phyloP scores from a whole-genome alignment of 768 basidiomycete genomes.

The Harrya chromipes region DNA sequence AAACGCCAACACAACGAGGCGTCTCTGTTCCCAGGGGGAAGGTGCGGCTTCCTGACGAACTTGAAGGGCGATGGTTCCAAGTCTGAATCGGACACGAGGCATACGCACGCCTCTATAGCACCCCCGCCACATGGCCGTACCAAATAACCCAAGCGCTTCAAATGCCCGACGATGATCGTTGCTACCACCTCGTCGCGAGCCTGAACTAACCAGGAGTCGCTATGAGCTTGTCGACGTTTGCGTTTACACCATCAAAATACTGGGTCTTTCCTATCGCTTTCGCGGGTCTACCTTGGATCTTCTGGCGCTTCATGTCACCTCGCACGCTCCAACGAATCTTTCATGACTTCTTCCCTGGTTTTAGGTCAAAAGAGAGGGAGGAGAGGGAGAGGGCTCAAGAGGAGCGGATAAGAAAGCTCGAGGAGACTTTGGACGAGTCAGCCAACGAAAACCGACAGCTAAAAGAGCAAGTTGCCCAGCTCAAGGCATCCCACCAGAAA shows the following conservation, averaged over 20 bases:
- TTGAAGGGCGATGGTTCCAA: no score
- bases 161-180: constrained; percentile 20
- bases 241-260: constrained; percentile 25
- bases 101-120: constrained; percentile 21
- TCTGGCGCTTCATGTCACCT: constrained; percentile 11
- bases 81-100: constrained; percentile 19
- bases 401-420: constrained; percentile 16
- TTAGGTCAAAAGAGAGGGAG: constrained; percentile 21
- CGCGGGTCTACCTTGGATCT: constrained; percentile 24
- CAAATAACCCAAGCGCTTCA: constrained; percentile 25
- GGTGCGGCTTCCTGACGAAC: constrained; percentile 8
- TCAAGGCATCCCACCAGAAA: constrained; percentile 5
- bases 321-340: neutral
- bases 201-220: constrained; percentile 17
- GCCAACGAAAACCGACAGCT: constrained; percentile 19
- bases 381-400: constrained; percentile 13
- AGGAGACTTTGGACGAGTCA: constrained; percentile 2
- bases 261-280: constrained; percentile 30
- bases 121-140: constrained; percentile 27
- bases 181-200: constrained; percentile 15
- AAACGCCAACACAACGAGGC: constrained; percentile 19
- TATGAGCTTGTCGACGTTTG: constrained; percentile 31
- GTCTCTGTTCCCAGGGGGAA: constrained; percentile 2
- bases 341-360: neutral
- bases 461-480: constrained; percentile 16